These are phyloP conservation scores for Fusarium annulatum DNA, from an alignment of 2,329 filamentous ascomycete species.

Conservation along the genomic window DNA sequence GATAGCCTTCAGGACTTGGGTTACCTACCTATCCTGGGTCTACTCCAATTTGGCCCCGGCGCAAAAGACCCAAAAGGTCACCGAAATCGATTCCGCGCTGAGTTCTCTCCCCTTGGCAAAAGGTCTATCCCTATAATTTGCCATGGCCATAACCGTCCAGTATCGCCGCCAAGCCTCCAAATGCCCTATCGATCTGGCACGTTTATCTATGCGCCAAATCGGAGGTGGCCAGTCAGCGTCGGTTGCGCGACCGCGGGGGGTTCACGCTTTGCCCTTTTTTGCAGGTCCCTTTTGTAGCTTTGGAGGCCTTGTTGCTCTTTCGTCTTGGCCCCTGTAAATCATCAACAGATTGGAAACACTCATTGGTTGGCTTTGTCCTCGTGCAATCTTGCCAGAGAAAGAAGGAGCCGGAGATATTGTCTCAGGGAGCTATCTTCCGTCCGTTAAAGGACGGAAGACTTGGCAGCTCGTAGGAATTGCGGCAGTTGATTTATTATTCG, in stretches of 20 bases:
- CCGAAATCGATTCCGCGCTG: constrained; percentile 15
- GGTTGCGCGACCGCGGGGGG: background rate
- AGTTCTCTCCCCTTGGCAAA: constrained; percentile 17
- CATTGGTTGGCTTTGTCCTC: constrained; percentile 21
- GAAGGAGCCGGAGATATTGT: constrained; percentile 16
- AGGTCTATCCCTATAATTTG: constrained; percentile 16
- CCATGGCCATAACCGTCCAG: background rate
- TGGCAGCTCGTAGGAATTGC: background rate
- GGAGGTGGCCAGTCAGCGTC: constrained; percentile 31
- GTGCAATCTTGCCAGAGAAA: constrained; percentile 30
- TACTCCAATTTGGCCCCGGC: background rate
- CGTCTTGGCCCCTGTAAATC: constrained; percentile 20
- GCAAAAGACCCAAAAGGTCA: constrained; percentile 32
- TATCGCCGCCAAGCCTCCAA: constrained; percentile 23
- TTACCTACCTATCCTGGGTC: constrained; percentile 22
- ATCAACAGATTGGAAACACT: constrained; percentile 1
- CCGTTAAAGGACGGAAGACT: constrained; percentile 4
- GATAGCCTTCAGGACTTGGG: background rate
- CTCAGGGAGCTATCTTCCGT: constrained; percentile 13
- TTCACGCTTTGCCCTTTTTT: constrained; percentile 41
- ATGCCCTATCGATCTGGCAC: constrained; percentile 45
- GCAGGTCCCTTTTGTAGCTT: constrained; percentile 40
- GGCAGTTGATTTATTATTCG: constrained; percentile 14
- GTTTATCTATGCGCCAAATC: constrained; percentile 42
- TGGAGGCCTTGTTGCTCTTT: constrained; percentile 23